Percentiles rank a stretch among this genome's conserved stretches.
phyloP scores from a whole-genome alignment of 2,329 filamentous ascomycete species.

The Neopestalotiopsis rosae region DNA sequence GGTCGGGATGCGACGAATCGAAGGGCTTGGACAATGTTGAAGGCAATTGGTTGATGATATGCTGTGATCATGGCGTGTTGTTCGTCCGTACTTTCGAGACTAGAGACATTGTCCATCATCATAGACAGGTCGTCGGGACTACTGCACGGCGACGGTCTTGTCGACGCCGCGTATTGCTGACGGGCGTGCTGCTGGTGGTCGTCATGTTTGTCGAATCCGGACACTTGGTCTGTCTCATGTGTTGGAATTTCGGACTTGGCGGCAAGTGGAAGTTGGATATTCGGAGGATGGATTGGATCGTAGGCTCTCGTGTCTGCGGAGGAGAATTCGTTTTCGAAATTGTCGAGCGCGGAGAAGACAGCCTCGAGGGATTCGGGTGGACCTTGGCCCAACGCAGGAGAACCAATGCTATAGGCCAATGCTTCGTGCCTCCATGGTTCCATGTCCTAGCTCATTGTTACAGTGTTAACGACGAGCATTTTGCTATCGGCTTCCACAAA shows the following conservation, averaged over 20 bases:
- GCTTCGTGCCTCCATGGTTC: background rate
- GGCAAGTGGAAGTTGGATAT: too few species aligned
- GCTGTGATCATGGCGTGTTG: background rate
- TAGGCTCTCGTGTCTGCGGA: background rate
- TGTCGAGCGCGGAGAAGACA: background rate
- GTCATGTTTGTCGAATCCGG: too few species aligned
- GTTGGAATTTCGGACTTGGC: too few species aligned
- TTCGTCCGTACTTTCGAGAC: too few species aligned
- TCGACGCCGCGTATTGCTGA: too few species aligned
- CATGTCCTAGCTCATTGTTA: background rate
- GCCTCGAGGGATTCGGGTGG: background rate
- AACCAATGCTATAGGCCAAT: background rate
- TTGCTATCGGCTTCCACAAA: background rate
- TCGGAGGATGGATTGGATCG: background rate
- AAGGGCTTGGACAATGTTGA: conserved; percentile 84
- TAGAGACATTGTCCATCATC: too few species aligned
- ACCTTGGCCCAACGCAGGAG: background rate
- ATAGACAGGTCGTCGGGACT: too few species aligned
- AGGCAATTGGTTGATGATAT: conserved; percentile 41
- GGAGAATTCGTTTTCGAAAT: background rate
- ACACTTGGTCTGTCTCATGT: background rate
- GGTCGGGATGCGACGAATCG: conserved; percentile 79
- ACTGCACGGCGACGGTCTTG: too few species aligned
- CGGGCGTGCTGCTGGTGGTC: too few species aligned
- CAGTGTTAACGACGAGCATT: background rate